Conservation (phyloP, 768 basidiomycete genomes). For the Neoboletus subvelutipes region DNA sequence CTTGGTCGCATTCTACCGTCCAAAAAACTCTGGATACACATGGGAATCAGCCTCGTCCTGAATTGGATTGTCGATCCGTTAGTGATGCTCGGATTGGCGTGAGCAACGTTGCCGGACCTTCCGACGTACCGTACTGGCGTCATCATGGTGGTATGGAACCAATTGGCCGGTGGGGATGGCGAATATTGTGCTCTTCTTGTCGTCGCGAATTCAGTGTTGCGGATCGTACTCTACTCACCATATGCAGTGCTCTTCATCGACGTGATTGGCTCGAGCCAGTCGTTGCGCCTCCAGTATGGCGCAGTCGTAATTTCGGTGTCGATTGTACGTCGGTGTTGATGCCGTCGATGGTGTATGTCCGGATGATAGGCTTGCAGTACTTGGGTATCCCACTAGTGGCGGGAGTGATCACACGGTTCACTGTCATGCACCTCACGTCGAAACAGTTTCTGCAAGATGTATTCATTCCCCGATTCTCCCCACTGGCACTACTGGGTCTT, state of each 20-base stretch:
- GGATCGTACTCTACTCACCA: conserved; percentile 70
- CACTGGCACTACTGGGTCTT: conserved; percentile 69
- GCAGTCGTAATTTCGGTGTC: conserved; percentile 64
- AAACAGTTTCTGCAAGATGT: conserved; percentile 49
- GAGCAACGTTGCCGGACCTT: conserved; percentile 82
- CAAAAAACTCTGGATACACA: conserved; percentile 59
- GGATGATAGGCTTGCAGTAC: conserved; percentile 45
- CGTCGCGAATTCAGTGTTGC: conserved; percentile 75
- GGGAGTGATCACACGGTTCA: conserved; percentile 67
- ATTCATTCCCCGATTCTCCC: conserved; percentile 71
- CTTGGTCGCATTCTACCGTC: conserved; percentile 58
- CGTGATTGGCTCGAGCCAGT: conserved; percentile 50
- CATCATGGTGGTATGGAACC: conserved; percentile 83
- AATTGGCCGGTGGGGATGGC: conserved; percentile 63
- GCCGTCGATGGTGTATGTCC: background rate
- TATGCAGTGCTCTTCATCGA: conserved; percentile 74
- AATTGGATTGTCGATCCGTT: conserved; percentile 85
- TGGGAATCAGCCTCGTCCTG: conserved; percentile 62
- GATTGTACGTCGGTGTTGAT: conserved; percentile 51
- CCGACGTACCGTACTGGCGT: conserved; percentile 75
- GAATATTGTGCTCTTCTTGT: conserved; percentile 81
- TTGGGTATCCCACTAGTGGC: conserved; percentile 78
- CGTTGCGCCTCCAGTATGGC: conserved; percentile 51
- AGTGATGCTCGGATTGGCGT: conserved; percentile 79
- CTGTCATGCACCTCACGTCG: conserved; percentile 45